Evolutionary conservation across 805 yeast genomes (phyloP).

Genomic region (Clavispora fructus): DNA sequence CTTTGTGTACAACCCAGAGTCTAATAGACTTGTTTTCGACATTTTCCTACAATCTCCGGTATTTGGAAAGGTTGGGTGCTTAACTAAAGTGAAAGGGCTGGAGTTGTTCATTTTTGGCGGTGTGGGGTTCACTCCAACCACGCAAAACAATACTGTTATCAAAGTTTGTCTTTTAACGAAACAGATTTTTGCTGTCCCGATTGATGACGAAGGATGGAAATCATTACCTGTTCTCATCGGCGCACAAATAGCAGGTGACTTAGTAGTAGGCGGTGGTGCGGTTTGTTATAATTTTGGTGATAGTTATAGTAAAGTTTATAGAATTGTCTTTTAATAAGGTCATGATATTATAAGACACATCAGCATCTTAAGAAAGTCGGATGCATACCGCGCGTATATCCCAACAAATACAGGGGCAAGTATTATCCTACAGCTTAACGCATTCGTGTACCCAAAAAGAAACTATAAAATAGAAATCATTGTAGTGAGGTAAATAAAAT

Average conservation of each 20-base stretch:
- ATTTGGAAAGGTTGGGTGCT: constrained; percentile 48
- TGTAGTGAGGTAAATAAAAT: too few species aligned
- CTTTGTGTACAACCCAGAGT: constrained; percentile 15
- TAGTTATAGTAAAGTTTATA: constrained; percentile 24
- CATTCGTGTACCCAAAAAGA: too few species aligned
- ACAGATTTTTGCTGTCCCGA: constrained; percentile 4
- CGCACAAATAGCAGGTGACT: constrained; percentile 33
- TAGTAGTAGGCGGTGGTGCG: constrained; percentile 63
- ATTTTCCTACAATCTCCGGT: constrained; percentile 19
- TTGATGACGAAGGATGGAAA: constrained; percentile 35
- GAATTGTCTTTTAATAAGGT: background rate
- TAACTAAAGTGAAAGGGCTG: constrained; percentile 22
- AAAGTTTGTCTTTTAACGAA: constrained; percentile 18
- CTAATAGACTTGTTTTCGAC: constrained; percentile 5
- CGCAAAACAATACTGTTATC: constrained; percentile 25
- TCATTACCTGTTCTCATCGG: constrained; percentile 52
- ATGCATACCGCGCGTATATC: too few species aligned
- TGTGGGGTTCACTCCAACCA: constrained; percentile 38
- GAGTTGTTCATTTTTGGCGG: constrained; percentile 54
- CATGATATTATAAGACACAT: too few species aligned
- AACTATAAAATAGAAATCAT: too few species aligned
- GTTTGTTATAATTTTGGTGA: constrained; percentile 79
- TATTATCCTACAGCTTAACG: too few species aligned
- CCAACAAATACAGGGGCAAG: too few species aligned
- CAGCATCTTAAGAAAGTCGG: too few species aligned